These are phyloP conservation scores for Parascedosporium putredinis DNA, from an alignment of 2,329 filamentous ascomycete species.

Conservation along the genomic window DNA sequence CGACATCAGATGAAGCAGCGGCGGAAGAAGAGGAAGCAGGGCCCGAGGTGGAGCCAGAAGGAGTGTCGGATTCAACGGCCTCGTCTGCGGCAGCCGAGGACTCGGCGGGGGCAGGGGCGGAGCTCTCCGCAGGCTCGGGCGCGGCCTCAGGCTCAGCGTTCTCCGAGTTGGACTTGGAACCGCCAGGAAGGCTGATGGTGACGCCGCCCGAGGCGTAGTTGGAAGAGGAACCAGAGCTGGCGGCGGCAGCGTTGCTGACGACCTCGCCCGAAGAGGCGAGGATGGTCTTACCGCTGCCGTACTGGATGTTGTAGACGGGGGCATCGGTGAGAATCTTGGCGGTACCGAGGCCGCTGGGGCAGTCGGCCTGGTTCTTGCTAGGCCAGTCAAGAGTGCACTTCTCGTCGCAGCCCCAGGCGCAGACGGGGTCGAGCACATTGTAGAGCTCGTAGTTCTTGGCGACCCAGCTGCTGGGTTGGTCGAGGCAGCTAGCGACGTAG, in stretches of 20 bases:
- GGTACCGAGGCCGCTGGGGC: slow-evolving; percentile 33
- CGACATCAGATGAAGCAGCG: neutral
- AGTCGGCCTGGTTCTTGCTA: slow-evolving; percentile 39
- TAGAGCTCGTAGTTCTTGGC: slow-evolving; percentile 40
- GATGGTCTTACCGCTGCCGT: slow-evolving; percentile 32
- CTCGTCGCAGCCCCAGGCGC: slow-evolving; percentile 41
- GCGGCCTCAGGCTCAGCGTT: neutral
- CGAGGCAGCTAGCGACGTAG: slow-evolving; percentile 37
- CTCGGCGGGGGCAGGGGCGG: neutral
- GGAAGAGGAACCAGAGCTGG: neutral
- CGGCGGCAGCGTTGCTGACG: neutral
- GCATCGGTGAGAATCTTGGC: slow-evolving; percentile 19
- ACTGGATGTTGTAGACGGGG: slow-evolving; percentile 41
- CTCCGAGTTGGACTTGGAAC: neutral
- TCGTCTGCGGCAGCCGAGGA: neutral
- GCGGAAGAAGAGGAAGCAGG: neutral
- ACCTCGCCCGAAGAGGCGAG: slow-evolving; percentile 2
- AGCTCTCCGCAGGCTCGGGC: neutral
- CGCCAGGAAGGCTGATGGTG: neutral
- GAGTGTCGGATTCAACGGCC: neutral
- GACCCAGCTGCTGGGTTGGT: slow-evolving; percentile 35
- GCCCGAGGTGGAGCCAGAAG: neutral
- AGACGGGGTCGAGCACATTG: slow-evolving; percentile 42
- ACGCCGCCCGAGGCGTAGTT: neutral
- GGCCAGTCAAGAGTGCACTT: slow-evolving; percentile 36